phyloP scores from a whole-genome alignment of 345 rosid genomes.

The Kernera saxatilis region DNA sequence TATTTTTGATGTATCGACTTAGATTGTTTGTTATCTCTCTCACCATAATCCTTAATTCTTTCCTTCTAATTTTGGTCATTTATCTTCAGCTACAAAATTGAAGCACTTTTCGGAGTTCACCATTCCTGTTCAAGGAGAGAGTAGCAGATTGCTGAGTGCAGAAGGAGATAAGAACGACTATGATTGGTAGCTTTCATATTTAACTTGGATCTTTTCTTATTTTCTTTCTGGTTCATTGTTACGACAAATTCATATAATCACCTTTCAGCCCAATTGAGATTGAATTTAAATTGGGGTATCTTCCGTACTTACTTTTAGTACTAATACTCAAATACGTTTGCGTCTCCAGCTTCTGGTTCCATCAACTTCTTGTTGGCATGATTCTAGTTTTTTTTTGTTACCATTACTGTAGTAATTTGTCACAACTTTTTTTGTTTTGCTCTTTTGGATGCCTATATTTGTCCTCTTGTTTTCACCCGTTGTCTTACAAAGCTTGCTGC shows the following conservation, averaged over 20 bases:
- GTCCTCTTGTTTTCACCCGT: neutral
- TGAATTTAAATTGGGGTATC: neutral
- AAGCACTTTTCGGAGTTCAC: conserved; percentile 73
- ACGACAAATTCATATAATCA: neutral
- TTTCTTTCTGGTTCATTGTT: neutral
- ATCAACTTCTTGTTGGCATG: neutral
- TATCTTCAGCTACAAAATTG: conserved; percentile 63
- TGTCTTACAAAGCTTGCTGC: conserved; percentile 32
- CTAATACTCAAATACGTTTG: neutral
- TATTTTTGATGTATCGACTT: neutral
- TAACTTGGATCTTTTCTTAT: neutral
- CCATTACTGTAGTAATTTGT: neutral
- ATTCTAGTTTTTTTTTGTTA: neutral
- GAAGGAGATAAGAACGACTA: conserved; percentile 96
- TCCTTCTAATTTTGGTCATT: conserved; percentile 12
- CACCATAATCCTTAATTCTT: neutral
- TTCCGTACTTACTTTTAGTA: neutral
- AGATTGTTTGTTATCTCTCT: conserved; percentile 8
- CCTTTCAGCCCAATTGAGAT: neutral
- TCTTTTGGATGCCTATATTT: neutral
- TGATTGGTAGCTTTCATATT: conserved; percentile 61
- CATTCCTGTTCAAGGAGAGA: conserved; percentile 81
- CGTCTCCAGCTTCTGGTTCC: conserved; percentile 1
- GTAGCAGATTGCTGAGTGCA: conserved; percentile 72
- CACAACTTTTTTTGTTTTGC: neutral